Percentiles rank a stretch among this genome's conserved stretches.
These are phyloP conservation scores for Conoideocrella luteorostrata DNA, from an alignment of 2,329 filamentous ascomycete genomes.

Conservation along the genomic window DNA sequence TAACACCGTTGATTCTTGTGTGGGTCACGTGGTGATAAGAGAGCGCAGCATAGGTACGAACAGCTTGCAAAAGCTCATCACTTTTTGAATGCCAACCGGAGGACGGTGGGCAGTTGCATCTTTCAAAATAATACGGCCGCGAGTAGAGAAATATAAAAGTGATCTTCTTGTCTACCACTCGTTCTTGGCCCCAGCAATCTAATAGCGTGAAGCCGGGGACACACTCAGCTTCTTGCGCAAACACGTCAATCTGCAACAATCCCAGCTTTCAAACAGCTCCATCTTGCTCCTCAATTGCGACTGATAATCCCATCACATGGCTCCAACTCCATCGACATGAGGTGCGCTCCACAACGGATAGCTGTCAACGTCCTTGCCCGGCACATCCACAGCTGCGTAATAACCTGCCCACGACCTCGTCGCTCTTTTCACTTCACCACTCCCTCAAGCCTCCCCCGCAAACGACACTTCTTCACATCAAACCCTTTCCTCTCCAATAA, in stretches of 20 bases:
- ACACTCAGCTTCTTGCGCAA: too few relatives aligned
- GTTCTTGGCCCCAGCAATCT: too few relatives aligned
- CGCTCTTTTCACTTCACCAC: constrained; percentile 42
- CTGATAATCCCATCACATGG: constrained; percentile 13
- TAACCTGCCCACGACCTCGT: constrained; percentile 18
- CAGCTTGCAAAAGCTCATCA: not conserved
- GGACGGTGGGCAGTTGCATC: too few relatives aligned
- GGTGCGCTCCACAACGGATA: constrained; percentile 24
- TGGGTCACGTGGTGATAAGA: constrained; percentile 19
- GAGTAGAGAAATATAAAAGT: too few relatives aligned
- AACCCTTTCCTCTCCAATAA: constrained; percentile 45
- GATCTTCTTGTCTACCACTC: too few relatives aligned
- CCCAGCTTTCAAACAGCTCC: too few relatives aligned
- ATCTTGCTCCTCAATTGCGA: not conserved
- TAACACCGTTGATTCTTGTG: not conserved
- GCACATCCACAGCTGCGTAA: constrained; percentile 22
- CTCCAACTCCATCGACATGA: constrained; percentile 23
- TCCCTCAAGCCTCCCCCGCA: constrained; percentile 40
- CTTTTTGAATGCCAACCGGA: too few relatives aligned
- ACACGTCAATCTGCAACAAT: too few relatives aligned
- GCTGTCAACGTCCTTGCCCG: constrained; percentile 23
- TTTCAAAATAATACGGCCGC: too few relatives aligned
- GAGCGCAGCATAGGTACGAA: not conserved
- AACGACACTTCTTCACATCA: constrained; percentile 60
- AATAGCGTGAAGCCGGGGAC: too few relatives aligned